These are phyloP conservation scores for Claviceps pazoutovae DNA, from an alignment of 2,329 filamentous ascomycete species.

Conservation along the genomic window DNA sequence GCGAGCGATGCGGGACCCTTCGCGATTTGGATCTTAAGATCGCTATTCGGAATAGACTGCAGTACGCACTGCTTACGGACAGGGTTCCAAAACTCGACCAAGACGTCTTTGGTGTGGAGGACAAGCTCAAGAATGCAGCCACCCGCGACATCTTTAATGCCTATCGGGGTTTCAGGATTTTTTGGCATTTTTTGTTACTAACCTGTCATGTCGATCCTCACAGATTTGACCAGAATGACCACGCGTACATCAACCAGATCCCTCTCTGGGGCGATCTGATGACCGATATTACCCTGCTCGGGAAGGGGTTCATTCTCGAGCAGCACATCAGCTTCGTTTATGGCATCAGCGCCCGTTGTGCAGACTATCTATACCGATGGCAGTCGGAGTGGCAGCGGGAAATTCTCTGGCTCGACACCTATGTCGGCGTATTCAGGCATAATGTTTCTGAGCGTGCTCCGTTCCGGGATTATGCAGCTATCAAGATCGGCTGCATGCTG, in stretches of 20 bases:
- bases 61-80: background rate
- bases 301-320: background rate
- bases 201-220: background rate
- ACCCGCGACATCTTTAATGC: background rate
- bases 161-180: background rate
- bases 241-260: background rate
- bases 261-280: slow-evolving; percentile 2
- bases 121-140: background rate
- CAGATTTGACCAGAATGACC: background rate
- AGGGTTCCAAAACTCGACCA: background rate
- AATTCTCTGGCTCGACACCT: slow-evolving; percentile 9
- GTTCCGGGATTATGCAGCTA: background rate
- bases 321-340: slow-evolving; percentile 1
- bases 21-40: slow-evolving; percentile 5
- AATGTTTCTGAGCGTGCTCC: background rate
- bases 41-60: background rate
- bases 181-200: background rate
- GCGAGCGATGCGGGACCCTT: background rate
- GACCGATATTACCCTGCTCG: background rate
- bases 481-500: background rate
- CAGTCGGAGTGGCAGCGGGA: slow-evolving; percentile 6
- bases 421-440: slow-evolving; percentile 7
- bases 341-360: slow-evolving; percentile 1
- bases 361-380: slow-evolving; percentile 4
- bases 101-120: background rate